Base-by-base conservation (phyloP, 805 yeast species). In the Lachancea dasiensis region DNA sequence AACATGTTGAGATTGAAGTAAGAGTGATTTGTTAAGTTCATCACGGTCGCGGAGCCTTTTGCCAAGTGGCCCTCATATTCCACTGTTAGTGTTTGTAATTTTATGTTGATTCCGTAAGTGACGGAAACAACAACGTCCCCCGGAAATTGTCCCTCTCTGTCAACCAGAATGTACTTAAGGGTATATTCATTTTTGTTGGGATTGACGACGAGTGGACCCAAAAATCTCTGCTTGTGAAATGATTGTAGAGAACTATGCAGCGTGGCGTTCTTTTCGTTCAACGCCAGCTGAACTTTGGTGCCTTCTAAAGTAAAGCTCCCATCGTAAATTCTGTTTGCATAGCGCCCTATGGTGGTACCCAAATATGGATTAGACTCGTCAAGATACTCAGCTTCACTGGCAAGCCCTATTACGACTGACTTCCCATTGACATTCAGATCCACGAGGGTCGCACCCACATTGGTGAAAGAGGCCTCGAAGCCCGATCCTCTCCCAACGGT, bases 301-400 rank as follows among this genome's bases (percentile, higher is more conserved):
- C 72, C 75, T 24, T 64, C 61, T 16, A 77, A 42, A 10, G 44
- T 36, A 45, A 75, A 65, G 35, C 51, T 44, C 21, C 75, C 80
- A 29, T 63, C 61, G 29, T 54, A 52, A 35, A 79, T 70, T 41
- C 86, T 67, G 56, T 79, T 80, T 37, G 84, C 84, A 42, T 66
- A 71, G 31, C 86, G 67, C 20, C 86, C 86, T 27, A 78, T 69
- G 14, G 81, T 73, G 20, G 83, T 75, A 25, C 85, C 85, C 40
- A 78, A 67, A 52, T 64, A 76, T 14, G 77, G 75, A 49, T 73
- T 69, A 22, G 63, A 52, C 14, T 53, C 44, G 16, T 49, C 48
- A 14, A 41, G 17, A 45, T 62, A 63, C 24, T 50, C 58, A 20
- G 44, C 47, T 20, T 63, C 65, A 27, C 54, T 49, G 4, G 61